phyloP scores from a whole-genome alignment of 768 basidiomycete genomes.

The Symmetrospora coprosmae region DNA sequence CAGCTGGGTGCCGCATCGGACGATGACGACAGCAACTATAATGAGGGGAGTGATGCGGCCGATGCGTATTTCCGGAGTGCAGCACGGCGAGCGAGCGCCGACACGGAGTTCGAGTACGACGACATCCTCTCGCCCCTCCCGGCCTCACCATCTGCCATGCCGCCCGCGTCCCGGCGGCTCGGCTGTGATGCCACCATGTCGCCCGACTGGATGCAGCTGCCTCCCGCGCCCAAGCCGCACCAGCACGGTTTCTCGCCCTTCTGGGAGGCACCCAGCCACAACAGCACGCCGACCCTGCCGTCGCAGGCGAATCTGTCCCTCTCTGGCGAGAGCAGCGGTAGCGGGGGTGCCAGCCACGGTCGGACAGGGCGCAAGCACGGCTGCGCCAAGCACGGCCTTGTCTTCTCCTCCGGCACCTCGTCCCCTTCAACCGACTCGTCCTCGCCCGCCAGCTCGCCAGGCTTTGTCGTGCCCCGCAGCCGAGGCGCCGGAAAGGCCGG shows the following conservation, averaged over 20 bases:
- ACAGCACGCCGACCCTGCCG: too few relatives aligned
- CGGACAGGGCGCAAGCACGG: too few relatives aligned
- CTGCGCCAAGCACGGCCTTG: too few relatives aligned
- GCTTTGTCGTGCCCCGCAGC: not conserved
- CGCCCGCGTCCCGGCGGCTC: not conserved
- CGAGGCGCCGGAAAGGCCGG: not conserved
- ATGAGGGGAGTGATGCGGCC: too few relatives aligned
- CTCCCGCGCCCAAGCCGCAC: constrained; percentile 18
- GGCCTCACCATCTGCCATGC: not conserved
- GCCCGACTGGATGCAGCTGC: not conserved
- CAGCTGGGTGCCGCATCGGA: too few relatives aligned
- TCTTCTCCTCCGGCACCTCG: not conserved
- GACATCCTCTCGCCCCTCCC: not conserved
- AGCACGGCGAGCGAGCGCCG: too few relatives aligned
- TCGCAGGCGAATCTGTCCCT: too few relatives aligned
- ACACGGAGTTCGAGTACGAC: not conserved
- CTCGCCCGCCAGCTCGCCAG: too few relatives aligned
- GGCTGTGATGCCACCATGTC: not conserved
- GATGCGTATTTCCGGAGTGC: too few relatives aligned
- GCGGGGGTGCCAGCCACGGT: too few relatives aligned
- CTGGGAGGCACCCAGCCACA: not conserved
- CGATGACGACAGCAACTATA: too few relatives aligned
- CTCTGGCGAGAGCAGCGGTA: too few relatives aligned
- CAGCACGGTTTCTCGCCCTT: constrained; percentile 18
- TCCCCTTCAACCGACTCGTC: not conserved